phyloP scores from a whole-genome alignment of 805 yeast species.

The Yarrowia alimentaria region DNA sequence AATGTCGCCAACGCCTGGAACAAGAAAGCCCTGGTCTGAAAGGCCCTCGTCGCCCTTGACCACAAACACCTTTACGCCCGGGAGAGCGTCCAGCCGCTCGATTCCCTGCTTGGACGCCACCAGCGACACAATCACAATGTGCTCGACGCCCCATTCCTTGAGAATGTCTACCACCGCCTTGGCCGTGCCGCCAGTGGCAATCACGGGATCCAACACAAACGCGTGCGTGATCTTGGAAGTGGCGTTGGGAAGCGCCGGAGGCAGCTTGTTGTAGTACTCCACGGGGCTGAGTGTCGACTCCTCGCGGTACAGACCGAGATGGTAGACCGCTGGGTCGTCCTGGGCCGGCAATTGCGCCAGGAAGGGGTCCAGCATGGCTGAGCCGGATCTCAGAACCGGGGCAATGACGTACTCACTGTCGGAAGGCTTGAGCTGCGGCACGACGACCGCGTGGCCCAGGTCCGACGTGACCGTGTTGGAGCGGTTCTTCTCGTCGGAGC shows the following conservation, averaged over 20 bases:
- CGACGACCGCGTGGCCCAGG: constrained; percentile 26
- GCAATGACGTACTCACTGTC: constrained; percentile 33
- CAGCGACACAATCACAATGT: constrained; percentile 35
- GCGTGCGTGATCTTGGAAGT: constrained; percentile 33
- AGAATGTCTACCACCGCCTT: constrained; percentile 38
- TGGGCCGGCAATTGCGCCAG: constrained; percentile 36
- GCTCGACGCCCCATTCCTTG: constrained; percentile 39
- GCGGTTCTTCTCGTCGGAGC: neutral
- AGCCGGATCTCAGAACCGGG: constrained; percentile 40
- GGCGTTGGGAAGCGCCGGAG: constrained; percentile 28
- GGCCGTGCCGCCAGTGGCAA: constrained; percentile 43
- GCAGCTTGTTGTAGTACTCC: constrained; percentile 41
- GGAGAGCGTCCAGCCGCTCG: constrained; percentile 31
- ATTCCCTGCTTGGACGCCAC: constrained; percentile 36
- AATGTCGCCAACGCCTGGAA: constrained; percentile 41
- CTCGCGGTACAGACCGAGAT: constrained; percentile 40
- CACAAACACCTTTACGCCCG: constrained; percentile 36
- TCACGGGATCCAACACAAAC: constrained; percentile 39
- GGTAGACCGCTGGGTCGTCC: constrained; percentile 36
- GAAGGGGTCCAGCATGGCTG: constrained; percentile 38
- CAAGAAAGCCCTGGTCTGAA: constrained; percentile 36
- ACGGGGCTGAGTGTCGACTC: constrained; percentile 37
- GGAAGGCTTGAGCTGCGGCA: constrained; percentile 30
- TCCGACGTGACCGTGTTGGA: constrained; percentile 28
- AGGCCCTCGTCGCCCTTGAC: constrained; percentile 36